Evolutionary conservation across 352 stramenopile genomes (phyloP).

Genomic region (Saprolegnia diclina): DNA sequence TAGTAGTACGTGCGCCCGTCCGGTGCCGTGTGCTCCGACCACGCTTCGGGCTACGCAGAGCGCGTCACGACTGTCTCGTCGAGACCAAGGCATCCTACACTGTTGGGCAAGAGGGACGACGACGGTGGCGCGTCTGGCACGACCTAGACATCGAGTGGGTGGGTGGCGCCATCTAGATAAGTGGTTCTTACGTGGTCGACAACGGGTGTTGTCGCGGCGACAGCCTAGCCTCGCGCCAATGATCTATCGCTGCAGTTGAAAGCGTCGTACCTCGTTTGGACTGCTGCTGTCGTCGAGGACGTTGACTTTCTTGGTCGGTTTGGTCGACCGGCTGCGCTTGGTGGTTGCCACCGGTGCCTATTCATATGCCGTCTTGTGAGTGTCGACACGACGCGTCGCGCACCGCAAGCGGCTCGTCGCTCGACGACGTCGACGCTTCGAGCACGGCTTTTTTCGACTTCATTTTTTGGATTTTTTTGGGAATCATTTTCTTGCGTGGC

Average conservation of each 20-base stretch:
- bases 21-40: background rate
- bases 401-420: background rate
- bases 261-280: background rate
- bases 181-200: no score
- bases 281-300: constrained; percentile 6
- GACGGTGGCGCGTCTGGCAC: background rate
- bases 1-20: constrained; percentile 20
- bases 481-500: background rate
- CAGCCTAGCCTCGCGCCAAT: no score
- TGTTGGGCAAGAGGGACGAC: background rate
- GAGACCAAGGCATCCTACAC: background rate
- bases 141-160: no score
- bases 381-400: background rate
- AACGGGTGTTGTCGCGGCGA: background rate
- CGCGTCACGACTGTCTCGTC: no score
- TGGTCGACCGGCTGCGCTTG: background rate
- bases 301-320: background rate
- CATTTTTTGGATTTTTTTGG: background rate
- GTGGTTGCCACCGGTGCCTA: background rate
- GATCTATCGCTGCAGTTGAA: no score
- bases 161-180: no score
- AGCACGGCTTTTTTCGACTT: background rate
- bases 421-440: background rate
- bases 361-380: no score
- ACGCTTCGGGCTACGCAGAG: background rate